These are phyloP conservation scores for Lizanozyma gosingica DNA, from an alignment of 1,139 yeast species.

Conservation along the genomic window DNA sequence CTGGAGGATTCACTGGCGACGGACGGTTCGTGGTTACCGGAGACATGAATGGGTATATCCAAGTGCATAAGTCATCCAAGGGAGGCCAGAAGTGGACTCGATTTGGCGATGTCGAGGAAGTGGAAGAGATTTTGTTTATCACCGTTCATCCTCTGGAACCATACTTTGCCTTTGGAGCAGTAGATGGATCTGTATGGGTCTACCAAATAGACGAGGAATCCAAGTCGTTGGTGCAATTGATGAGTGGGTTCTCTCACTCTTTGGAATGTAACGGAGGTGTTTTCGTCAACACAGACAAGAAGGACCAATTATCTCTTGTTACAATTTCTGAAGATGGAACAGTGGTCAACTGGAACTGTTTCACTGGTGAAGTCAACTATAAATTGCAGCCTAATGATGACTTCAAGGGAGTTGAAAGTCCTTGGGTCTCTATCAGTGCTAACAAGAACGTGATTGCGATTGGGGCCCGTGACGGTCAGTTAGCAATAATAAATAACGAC, in stretches of 20 bases:
- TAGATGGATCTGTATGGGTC: conserved; percentile 93
- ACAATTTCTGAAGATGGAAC: conserved; percentile 87
- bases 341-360: conserved; percentile 84
- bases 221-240: conserved; percentile 54
- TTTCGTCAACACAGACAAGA: conserved; percentile 57
- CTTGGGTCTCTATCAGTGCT: conserved; percentile 71
- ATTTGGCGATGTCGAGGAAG: conserved; percentile 70
- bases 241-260: conserved; percentile 77
- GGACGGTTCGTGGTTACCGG: conserved; percentile 80
- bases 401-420: conserved; percentile 64
- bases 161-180: conserved; percentile 88
- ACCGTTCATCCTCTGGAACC: conserved; percentile 67
- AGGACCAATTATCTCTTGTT: conserved; percentile 54
- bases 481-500: conserved; percentile 66
- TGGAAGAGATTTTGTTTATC: conserved; percentile 72
- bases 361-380: conserved; percentile 58
- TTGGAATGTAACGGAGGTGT: conserved; percentile 71
- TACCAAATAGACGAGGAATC: conserved; percentile 58
- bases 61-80: conserved; percentile 61
- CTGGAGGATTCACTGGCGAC: conserved; percentile 76
- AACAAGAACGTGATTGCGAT: conserved; percentile 48
- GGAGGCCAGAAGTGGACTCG: conserved; percentile 79
- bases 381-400: conserved; percentile 55
- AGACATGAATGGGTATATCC: conserved; percentile 86
- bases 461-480: conserved; percentile 83